phyloP scores from a whole-genome alignment of 2,329 filamentous ascomycete species.

The Aureobasidium vineae region DNA sequence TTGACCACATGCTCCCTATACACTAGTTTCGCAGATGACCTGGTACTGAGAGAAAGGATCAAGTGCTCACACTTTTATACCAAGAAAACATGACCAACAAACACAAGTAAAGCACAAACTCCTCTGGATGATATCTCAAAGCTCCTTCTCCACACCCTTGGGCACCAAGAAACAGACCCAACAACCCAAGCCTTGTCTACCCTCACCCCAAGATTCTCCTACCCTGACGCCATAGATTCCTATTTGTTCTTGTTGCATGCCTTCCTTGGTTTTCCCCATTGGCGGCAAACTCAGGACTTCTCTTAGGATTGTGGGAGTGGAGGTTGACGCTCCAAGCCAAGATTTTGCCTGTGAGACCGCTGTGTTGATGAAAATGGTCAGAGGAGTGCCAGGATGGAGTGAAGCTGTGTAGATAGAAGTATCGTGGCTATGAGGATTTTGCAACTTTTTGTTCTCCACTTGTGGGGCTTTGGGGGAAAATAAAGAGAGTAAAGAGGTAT shows the following conservation, averaged over 20 bases:
- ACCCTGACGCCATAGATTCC: background rate
- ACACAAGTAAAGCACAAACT: background rate
- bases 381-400: background rate
- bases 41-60: too few species aligned
- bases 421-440: background rate
- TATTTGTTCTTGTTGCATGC: background rate
- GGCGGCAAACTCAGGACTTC: background rate
- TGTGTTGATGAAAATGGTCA: background rate
- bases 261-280: background rate
- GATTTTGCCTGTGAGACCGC: background rate
- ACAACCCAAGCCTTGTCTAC: background rate
- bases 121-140: background rate
- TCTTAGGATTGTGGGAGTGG: background rate
- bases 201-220: background rate
- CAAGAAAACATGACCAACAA: background rate
- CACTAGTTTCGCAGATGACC: too few species aligned
- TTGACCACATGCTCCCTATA: too few species aligned
- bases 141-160: background rate
- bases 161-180: conserved; percentile 21
- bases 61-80: too few species aligned
- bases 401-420: background rate
- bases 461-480: background rate
- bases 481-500: background rate
- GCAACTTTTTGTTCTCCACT: background rate
- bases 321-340: background rate